Evolutionary conservation across 2,329 filamentous ascomycete genomes (phyloP).

Genomic region (Coleophoma cylindrospora): DNA sequence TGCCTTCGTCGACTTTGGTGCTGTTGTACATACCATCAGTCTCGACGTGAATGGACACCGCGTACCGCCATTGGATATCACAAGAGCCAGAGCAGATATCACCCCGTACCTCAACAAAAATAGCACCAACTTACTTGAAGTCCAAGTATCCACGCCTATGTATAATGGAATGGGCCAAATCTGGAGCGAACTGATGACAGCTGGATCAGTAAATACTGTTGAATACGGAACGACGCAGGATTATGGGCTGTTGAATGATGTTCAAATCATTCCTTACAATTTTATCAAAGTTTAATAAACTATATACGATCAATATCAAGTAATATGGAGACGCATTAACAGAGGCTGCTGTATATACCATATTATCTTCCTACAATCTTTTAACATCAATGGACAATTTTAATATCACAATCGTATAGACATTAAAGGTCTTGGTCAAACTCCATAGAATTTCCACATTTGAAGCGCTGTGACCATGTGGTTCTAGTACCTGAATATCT

Average conservation of each 20-base stretch:
- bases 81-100: not conserved
- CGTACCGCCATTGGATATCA: not conserved
- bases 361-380: too few relatives aligned
- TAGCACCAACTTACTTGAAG: not conserved
- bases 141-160: not conserved
- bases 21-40: not conserved
- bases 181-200: not conserved
- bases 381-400: too few relatives aligned
- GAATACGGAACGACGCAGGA: not conserved
- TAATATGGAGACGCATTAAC: too few relatives aligned
- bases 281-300: not conserved
- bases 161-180: not conserved
- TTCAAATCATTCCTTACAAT: not conserved
- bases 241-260: not conserved
- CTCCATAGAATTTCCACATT: too few relatives aligned
- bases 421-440: too few relatives aligned
- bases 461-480: too few relatives aligned
- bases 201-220: not conserved
- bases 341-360: too few relatives aligned
- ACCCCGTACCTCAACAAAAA: not conserved
- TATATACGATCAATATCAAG: too few relatives aligned
- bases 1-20: not conserved
- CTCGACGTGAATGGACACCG: not conserved
- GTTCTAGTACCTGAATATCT: too few relatives aligned
- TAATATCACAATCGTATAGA: too few relatives aligned